These are phyloP conservation scores for Phytopythium aichiense DNA, from an alignment of 352 stramenopile species.

Conservation along the genomic window DNA sequence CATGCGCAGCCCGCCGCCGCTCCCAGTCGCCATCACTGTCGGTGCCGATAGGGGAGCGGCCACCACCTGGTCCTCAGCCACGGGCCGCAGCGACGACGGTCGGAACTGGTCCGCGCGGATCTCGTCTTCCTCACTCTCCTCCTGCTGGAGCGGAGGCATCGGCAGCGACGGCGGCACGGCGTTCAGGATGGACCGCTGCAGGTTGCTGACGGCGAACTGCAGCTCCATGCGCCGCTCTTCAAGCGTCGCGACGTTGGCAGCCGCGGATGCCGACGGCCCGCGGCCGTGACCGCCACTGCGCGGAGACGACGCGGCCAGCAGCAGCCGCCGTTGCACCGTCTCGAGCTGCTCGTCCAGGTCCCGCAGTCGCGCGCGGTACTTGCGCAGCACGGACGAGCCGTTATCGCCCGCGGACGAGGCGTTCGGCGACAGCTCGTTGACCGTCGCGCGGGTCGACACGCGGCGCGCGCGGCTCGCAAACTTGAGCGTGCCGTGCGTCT, in stretches of 20 bases:
- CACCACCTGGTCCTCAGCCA: conserved; percentile 13
- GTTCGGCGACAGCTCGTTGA: conserved; percentile 66
- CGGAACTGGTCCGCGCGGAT: conserved; percentile 11
- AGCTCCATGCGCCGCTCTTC: conserved; percentile 67
- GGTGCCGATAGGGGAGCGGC: conserved; percentile 5
- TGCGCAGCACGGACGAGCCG: conserved; percentile 59
- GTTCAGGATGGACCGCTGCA: conserved; percentile 77
- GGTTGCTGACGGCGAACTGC: conserved; percentile 77
- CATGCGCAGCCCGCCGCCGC: not conserved
- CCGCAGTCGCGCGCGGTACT: conserved; percentile 62
- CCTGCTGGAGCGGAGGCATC: conserved; percentile 7
- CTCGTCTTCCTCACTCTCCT: conserved; percentile 19
- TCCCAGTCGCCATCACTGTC: conserved; percentile 9
- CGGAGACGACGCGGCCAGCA: not conserved
- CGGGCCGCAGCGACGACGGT: conserved; percentile 12
- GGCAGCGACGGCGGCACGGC: conserved; percentile 29
- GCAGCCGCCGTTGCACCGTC: conserved; percentile 34
- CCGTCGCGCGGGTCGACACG: conserved; percentile 88
- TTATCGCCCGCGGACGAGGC: conserved; percentile 6
- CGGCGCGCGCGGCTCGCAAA: conserved; percentile 93
- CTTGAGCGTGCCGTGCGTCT: conserved; percentile 95
- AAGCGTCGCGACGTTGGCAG: conserved; percentile 26
- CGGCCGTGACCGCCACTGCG: conserved; percentile 20
- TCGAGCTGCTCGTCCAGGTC: conserved; percentile 67
- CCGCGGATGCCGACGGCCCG: conserved; percentile 8